Conservation (phyloP, 2,329 filamentous ascomycete species). For the Colletotrichum theobromicola region DNA sequence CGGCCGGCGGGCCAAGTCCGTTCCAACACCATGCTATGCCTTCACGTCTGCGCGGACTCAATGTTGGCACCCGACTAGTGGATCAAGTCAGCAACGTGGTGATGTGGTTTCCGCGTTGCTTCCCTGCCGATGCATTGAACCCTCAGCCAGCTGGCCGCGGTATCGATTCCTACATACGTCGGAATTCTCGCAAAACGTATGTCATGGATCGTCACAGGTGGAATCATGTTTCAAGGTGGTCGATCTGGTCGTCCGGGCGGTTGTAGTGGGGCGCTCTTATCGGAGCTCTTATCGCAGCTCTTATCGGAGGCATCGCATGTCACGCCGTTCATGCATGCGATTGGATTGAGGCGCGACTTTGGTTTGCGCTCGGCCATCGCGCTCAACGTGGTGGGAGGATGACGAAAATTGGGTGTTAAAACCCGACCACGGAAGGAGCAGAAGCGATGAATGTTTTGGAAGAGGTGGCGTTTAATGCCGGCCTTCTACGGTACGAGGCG, state of each 20-base stretch:
- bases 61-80: too few species aligned
- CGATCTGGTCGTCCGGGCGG: neutral
- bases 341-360: neutral
- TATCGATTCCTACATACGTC: too few species aligned
- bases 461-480: neutral
- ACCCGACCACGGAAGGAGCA: neutral
- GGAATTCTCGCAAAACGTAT: too few species aligned
- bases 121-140: too few species aligned
- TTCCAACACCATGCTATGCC: too few species aligned
- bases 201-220: too few species aligned
- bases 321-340: neutral
- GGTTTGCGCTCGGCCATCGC: neutral
- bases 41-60: too few species aligned
- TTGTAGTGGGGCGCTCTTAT: neutral
- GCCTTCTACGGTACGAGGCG: neutral
- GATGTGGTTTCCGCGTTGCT: too few species aligned
- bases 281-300: neutral
- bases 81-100: neutral
- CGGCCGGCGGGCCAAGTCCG: too few species aligned
- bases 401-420: neutral
- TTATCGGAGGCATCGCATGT: neutral
- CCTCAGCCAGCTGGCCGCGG: too few species aligned
- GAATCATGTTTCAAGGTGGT: neutral
- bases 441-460: neutral
- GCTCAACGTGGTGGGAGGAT: neutral